phyloP scores from a whole-genome alignment of 2,329 filamentous ascomycete species.

The Alternaria gansuensis region DNA sequence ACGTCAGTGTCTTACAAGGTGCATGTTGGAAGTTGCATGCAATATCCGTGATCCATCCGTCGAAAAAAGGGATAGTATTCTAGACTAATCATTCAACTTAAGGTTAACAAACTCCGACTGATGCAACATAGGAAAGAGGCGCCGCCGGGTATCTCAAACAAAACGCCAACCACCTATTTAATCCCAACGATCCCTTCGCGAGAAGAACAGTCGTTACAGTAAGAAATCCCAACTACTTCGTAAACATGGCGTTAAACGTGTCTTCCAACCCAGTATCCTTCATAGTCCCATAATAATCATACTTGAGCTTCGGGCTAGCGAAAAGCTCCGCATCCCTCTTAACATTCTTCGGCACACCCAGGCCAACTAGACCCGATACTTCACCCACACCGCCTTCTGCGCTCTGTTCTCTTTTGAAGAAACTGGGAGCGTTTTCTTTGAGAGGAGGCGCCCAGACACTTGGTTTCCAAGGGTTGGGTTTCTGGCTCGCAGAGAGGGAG shows the following conservation, averaged over 20 bases:
- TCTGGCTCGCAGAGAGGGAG: constrained; percentile 59
- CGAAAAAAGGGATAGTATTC: background rate
- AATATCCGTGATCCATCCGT: background rate
- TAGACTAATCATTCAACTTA: background rate
- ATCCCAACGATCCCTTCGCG: background rate
- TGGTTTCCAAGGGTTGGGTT: constrained; percentile 67
- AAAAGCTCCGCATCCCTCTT: constrained; percentile 45
- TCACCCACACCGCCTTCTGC: constrained; percentile 24
- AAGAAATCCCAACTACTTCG: constrained; percentile 25
- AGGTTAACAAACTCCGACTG: constrained; percentile 5
- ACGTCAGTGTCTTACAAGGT: background rate
- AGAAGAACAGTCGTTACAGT: no score
- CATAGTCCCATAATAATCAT: constrained; percentile 43
- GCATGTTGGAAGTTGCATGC: background rate
- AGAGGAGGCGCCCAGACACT: constrained; percentile 59
- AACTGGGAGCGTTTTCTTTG: constrained; percentile 61
- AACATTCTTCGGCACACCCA: constrained; percentile 40
- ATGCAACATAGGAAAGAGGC: constrained; percentile 12
- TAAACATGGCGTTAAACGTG: constrained; percentile 46
- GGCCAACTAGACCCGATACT: constrained; percentile 31
- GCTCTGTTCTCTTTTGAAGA: constrained; percentile 58
- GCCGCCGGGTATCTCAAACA: constrained; percentile 32
- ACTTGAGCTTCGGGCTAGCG: constrained; percentile 46
- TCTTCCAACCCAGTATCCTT: constrained; percentile 48
- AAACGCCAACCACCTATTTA: constrained; percentile 23